Conservation (phyloP, 2,329 filamentous ascomycete species). For the Xylaria sp. region DNA sequence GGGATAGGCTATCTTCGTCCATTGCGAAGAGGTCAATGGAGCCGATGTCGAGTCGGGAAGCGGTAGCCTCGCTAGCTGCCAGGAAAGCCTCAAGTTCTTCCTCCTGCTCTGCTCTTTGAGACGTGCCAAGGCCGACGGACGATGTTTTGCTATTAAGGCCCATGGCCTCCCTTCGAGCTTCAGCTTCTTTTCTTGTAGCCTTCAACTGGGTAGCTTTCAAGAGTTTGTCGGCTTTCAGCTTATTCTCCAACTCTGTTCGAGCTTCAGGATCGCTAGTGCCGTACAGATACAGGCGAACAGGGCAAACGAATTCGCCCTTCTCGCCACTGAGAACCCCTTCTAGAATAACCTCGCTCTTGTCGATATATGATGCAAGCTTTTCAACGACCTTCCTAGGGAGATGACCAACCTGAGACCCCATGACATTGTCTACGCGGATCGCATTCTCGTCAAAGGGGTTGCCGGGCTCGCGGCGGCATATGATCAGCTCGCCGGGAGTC, state of each 20-base stretch:
- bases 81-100: slow-evolving; percentile 66
- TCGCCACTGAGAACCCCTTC: slow-evolving; percentile 71
- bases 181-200: slow-evolving; percentile 55
- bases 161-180: slow-evolving; percentile 52
- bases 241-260: slow-evolving; percentile 58
- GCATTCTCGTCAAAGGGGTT: slow-evolving; percentile 76
- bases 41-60: slow-evolving; percentile 65
- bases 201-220: slow-evolving; percentile 61
- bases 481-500: slow-evolving; percentile 59
- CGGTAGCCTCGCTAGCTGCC: slow-evolving; percentile 66
- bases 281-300: slow-evolving; percentile 69
- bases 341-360: slow-evolving; percentile 60
- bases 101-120: slow-evolving; percentile 37
- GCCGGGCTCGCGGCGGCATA: slow-evolving; percentile 60
- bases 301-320: slow-evolving; percentile 72
- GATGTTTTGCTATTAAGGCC: slow-evolving; percentile 44
- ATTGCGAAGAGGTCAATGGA: slow-evolving; percentile 71
- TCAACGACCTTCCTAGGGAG: slow-evolving; percentile 66
- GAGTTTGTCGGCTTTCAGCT: slow-evolving; percentile 67
- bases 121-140: slow-evolving; percentile 39
- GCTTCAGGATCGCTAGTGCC: slow-evolving; percentile 62
- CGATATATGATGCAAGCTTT: slow-evolving; percentile 76
- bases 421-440: slow-evolving; percentile 77
- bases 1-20: slow-evolving; percentile 69
- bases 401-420: slow-evolving; percentile 76